A percentile compares a stretch with the other conserved stretches of the same genome.
phyloP scores from a whole-genome alignment of 2,329 filamentous ascomycete genomes.

The Albifimbria verrucaria region DNA sequence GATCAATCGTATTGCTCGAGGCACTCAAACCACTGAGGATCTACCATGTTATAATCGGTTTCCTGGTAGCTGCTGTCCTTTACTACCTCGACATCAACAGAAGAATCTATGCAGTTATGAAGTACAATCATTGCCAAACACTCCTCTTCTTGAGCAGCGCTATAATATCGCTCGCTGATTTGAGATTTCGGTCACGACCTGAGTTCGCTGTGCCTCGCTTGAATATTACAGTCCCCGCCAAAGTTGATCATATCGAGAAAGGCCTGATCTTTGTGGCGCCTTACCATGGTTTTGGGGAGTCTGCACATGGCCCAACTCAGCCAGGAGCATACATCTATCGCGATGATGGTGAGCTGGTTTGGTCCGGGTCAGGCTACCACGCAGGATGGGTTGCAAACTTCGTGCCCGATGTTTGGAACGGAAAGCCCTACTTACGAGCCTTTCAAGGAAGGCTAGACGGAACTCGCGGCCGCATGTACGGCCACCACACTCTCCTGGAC shows the following conservation, averaged over 20 bases:
- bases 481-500: slow-evolving; percentile 48
- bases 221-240: slow-evolving; percentile 38
- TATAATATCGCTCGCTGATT: slow-evolving; percentile 10
- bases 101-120: neutral
- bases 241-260: slow-evolving; percentile 28
- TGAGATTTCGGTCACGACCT: slow-evolving; percentile 17
- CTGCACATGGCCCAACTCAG: slow-evolving; percentile 42
- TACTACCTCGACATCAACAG: neutral
- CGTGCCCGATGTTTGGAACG: slow-evolving; percentile 44
- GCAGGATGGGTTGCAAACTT: slow-evolving; percentile 52
- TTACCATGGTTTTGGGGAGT: slow-evolving; percentile 26
- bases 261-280: slow-evolving; percentile 41
- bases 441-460: slow-evolving; percentile 51
- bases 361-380: slow-evolving; percentile 52
- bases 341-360: slow-evolving; percentile 51
- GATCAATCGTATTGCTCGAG: neutral
- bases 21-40: neutral
- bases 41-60: neutral
- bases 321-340: slow-evolving; percentile 52
- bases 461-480: slow-evolving; percentile 48
- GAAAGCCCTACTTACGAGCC: slow-evolving; percentile 46
- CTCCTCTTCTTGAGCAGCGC: slow-evolving; percentile 39
- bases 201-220: slow-evolving; percentile 16
- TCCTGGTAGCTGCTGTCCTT: neutral
- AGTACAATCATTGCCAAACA: neutral